Evolutionary conservation across 768 basidiomycete genomes (phyloP).

Genomic region (Trichaptum fuscoviolaceum): DNA sequence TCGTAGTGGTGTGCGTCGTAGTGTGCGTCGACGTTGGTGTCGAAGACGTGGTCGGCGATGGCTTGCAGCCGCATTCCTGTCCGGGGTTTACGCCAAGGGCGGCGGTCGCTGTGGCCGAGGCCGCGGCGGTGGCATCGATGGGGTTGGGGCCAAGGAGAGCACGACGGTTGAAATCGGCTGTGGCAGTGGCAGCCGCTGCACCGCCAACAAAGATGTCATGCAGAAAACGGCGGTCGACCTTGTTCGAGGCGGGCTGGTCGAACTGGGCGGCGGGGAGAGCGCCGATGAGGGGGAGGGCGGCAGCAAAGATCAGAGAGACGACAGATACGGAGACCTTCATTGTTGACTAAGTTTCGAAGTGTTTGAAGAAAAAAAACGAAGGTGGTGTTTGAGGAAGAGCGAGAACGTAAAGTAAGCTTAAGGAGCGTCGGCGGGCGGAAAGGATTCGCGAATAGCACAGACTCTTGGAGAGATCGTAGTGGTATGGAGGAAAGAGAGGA

Average conservation of each 20-base stretch:
- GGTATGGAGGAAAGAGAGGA: neutral
- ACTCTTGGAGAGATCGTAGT: neutral
- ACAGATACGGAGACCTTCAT: conserved; percentile 1
- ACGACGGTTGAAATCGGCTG: neutral
- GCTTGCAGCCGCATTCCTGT: neutral
- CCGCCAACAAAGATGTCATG: neutral
- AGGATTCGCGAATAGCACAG: no score
- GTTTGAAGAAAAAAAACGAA: neutral
- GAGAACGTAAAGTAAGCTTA: neutral
- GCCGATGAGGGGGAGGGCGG: conserved; percentile 12
- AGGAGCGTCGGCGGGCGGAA: neutral
- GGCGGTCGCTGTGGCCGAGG: neutral
- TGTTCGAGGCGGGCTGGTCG: no score
- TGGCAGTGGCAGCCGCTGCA: neutral
- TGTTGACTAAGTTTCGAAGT: neutral
- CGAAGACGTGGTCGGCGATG: neutral
- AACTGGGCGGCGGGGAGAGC: conserved; percentile 7
- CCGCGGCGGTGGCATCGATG: neutral
- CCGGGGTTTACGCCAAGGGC: neutral
- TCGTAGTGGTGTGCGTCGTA: neutral
- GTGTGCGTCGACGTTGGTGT: neutral
- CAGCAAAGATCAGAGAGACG: conserved; percentile 9
- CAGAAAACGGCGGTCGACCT: no score
- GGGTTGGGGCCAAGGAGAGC: neutral
- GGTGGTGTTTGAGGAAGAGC: neutral